Evolutionary conservation across 1,139 yeast genomes (phyloP), one percentile per base, ranked within the genome.

Genomic region (Kluyveromyces sp.): DNA sequence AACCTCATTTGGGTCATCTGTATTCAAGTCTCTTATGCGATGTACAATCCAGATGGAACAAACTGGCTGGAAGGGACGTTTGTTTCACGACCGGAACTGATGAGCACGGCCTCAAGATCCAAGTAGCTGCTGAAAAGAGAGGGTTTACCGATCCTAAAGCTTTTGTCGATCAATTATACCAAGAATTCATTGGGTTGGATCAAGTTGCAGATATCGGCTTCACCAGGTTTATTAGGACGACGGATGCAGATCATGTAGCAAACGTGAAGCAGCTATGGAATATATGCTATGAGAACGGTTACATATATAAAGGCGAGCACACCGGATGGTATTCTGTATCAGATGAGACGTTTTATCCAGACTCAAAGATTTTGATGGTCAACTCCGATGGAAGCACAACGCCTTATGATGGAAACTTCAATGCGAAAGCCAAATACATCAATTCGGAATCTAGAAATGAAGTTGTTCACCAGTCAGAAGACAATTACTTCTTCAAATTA

Each of bases 21-120:
- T 89, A 92, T 61, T 78, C 96, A 13, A 84, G 88, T 86, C 70
- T 88, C 0, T 65, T 92, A 32, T 81, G 92, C 40, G 97, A 92
- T 64, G 81, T 82, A 1, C 68, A 83, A 45, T 75, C 72, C 49
- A 70, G 96, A 49, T 89, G 96, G 95, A 76, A 75, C 39, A 57
- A 56, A 19, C 63, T 80, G 37, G 68, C 66, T 38, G 65, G 73
- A 4, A 55, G 67, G 13, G 56, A 60, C 1, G 65, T 85, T 0
- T 75, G 69, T 48, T 73, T 89, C 58, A 75, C 86, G 9, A 92
- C 98, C 0, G 99, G 99, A 0, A 89, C 97, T 0, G 99, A 92
- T 61, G 99, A 92, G 64, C 98, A 92, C 62, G 99, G 99, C 0
- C 67, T 88, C 49, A 92, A 92, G 67, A 89, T 92, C 32, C 94